Percentiles rank a stretch among this genome's conserved stretches.
phyloP scores from a whole-genome alignment of 129 eudicot genomes.

The Deinandra increscens region DNA sequence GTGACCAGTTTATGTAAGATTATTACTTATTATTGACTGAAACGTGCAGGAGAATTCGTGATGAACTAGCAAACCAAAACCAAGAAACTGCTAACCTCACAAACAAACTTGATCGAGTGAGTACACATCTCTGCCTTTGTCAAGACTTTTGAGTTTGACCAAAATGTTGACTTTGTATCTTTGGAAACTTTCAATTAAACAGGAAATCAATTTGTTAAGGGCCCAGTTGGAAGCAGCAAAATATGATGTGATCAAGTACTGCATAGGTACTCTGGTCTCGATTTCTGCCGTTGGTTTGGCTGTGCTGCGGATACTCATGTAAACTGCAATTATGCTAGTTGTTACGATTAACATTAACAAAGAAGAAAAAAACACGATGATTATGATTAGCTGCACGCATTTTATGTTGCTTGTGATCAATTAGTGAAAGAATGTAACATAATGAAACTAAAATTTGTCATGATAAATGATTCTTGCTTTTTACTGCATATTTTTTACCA shows the following conservation, averaged over 20 bases:
- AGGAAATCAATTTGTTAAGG: constrained; percentile 88
- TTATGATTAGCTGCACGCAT: constrained; percentile 15
- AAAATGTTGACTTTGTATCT: background rate
- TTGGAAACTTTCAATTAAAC: constrained; percentile 12
- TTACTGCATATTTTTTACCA: constrained; percentile 7
- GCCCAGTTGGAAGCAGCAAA: constrained; percentile 95
- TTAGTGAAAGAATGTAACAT: constrained; percentile 33
- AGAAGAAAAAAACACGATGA: constrained; percentile 20
- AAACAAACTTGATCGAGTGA: constrained; percentile 90
- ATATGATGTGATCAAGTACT: constrained; percentile 90
- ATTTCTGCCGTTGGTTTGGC: constrained; percentile 95
- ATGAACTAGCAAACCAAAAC: constrained; percentile 79
- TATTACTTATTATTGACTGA: background rate
- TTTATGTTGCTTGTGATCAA: constrained; percentile 32
- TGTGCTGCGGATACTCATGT: constrained; percentile 72
- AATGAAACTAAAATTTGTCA: constrained; percentile 23
- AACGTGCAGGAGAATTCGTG: constrained; percentile 82
- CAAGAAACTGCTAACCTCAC: constrained; percentile 91
- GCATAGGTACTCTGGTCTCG: constrained; percentile 94
- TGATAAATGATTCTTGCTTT: constrained; percentile 9
- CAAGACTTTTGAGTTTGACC: background rate
- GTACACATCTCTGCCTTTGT: constrained; percentile 20
- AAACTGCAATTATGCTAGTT: constrained; percentile 28
- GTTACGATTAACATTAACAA: constrained; percentile 33
- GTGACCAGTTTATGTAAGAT: background rate